Evolutionary conservation across 2,329 filamentous ascomycete species (phyloP).

Genomic region (Pezicula neosporulosa): DNA sequence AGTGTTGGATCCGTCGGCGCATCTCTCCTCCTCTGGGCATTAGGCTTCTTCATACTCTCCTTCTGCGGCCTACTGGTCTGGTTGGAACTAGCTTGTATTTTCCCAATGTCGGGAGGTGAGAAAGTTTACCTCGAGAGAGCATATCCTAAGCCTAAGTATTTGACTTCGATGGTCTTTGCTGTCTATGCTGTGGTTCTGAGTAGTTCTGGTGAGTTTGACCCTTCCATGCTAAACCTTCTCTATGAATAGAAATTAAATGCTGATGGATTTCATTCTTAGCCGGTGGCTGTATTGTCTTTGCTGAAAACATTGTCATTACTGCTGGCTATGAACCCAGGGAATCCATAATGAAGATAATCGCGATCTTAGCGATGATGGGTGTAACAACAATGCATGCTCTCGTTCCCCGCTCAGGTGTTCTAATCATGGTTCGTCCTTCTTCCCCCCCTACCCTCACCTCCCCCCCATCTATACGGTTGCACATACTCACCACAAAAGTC

Average conservation of each 20-base stretch:
- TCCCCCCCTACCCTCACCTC: too few relatives aligned
- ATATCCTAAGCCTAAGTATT: not conserved
- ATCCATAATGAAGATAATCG: not conserved
- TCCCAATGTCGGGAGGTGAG: not conserved
- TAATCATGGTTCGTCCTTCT: not conserved
- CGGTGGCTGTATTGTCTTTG: constrained; percentile 1
- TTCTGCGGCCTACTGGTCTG: not conserved
- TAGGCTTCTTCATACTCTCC: not conserved
- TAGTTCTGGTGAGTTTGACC: not conserved
- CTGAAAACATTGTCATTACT: not conserved
- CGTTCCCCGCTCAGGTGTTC: not conserved
- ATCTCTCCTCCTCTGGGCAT: not conserved
- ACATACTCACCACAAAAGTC: not conserved
- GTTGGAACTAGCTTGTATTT: not conserved
- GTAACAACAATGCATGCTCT: not conserved
- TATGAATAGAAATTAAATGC: not conserved
- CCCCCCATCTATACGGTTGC: too few relatives aligned
- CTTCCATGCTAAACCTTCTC: not conserved
- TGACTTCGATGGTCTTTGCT: not conserved
- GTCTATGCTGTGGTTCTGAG: not conserved
- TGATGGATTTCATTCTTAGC: not conserved
- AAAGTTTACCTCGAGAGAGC: not conserved
- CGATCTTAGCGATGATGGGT: not conserved
- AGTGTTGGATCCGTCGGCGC: not conserved
- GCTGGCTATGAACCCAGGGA: not conserved